Percentiles rank a stretch among this genome's conserved stretches.
Evolutionary conservation across 1,284 basidiomycete species (phyloP).

Genomic region (Austroboletus niveus): DNA sequence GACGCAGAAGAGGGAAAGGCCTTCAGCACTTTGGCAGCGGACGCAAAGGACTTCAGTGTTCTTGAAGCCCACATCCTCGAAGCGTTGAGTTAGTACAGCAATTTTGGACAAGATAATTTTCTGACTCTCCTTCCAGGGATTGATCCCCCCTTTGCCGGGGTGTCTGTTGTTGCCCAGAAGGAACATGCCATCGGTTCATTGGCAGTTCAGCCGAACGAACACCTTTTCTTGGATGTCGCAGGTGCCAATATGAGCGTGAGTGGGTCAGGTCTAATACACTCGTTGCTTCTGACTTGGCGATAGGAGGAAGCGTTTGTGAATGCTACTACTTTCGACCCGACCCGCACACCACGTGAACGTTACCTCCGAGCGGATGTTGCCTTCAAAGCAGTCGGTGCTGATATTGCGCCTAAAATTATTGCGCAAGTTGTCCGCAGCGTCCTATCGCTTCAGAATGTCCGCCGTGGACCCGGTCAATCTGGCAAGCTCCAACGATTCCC

Average conservation of each 20-base stretch:
- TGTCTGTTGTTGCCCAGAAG: constrained; percentile 40
- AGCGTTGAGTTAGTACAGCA: constrained; percentile 54
- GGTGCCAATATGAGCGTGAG: constrained; percentile 54
- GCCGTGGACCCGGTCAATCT: constrained; percentile 51
- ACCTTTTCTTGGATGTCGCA: constrained; percentile 60
- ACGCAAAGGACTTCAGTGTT: constrained; percentile 34
- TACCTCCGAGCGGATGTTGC: constrained; percentile 56
- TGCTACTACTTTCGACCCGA: constrained; percentile 45
- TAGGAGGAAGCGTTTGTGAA: constrained; percentile 51
- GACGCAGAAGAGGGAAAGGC: constrained; percentile 42
- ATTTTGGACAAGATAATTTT: not conserved
- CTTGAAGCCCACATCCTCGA: constrained; percentile 61
- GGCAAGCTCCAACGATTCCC: constrained; percentile 50
- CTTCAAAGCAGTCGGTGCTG: constrained; percentile 55
- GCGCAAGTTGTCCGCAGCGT: constrained; percentile 48
- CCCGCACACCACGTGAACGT: constrained; percentile 43
- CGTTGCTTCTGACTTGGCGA: not conserved
- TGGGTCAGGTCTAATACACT: not conserved
- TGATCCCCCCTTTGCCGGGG: constrained; percentile 46
- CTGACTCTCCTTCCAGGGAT: constrained; percentile 36
- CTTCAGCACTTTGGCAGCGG: constrained; percentile 40
- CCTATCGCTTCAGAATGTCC: constrained; percentile 47
- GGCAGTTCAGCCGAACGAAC: constrained; percentile 44
- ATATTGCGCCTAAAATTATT: constrained; percentile 54
- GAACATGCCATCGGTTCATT: constrained; percentile 44